phyloP scores from a whole-genome alignment of 257 asterid genomes.

The Solanum etuberosum region DNA sequence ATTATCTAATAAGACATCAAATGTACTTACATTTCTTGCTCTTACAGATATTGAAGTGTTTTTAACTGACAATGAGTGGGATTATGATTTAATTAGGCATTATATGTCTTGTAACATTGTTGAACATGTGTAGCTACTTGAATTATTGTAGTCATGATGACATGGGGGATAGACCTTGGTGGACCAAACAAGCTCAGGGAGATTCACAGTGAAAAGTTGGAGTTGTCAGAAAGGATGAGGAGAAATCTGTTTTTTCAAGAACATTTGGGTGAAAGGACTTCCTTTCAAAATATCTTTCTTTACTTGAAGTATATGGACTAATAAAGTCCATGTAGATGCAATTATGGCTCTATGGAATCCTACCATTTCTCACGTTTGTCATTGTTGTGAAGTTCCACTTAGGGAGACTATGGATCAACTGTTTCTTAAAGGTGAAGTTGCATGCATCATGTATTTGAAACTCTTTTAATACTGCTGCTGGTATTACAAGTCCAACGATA shows the following conservation, averaged over 20 bases:
- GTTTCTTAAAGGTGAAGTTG: neutral
- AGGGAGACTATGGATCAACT: neutral
- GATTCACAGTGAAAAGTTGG: neutral
- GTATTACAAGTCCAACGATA: neutral
- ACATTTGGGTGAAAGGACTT: neutral
- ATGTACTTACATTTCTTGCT: no score
- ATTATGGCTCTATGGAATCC: neutral
- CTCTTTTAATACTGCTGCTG: no score
- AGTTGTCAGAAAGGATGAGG: neutral
- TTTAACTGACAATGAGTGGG: neutral
- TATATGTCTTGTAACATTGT: no score
- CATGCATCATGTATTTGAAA: no score
- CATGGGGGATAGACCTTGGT: neutral
- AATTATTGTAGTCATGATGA: no score
- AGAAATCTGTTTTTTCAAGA: neutral
- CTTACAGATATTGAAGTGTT: neutral
- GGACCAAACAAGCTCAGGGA: neutral
- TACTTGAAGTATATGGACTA: neutral
- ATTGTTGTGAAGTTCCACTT: neutral
- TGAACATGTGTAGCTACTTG: neutral
- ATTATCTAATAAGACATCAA: neutral
- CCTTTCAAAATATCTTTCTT: neutral
- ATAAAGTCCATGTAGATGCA: neutral
- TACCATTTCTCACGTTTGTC: neutral
- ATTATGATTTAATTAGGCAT: neutral